Evolutionary conservation across 2,329 filamentous ascomycete species (phyloP), one percentile per base, ranked within the genome.

Genomic region (Fusarium sp.): DNA sequence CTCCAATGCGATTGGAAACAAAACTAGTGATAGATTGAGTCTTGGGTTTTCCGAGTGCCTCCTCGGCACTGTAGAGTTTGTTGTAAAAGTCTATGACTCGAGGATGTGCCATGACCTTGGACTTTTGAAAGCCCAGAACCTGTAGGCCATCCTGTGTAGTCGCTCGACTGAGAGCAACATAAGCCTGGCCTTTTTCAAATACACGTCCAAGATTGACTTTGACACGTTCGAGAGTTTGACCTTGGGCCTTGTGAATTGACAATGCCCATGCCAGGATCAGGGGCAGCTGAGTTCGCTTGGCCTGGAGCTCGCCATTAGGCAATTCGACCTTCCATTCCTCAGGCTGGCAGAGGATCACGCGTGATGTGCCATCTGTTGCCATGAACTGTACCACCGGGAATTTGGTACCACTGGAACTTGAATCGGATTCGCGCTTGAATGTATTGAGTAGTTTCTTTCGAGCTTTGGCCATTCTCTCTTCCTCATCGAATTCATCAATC

Each of bases 101-200:
- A 3, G 94, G 92, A 80, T 99, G 96, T 6, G 97, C 96, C 91
- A 97, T 95, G 32, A 99, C 96, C 83, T 97, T 98, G 69, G 85
- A 88, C 74, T 94, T 93, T 78, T 98, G 93, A 78, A 99, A 99
- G 40, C 94, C 89, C 54, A 96, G 82, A 18, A 99, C 95, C 79
- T 97, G 94, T 25, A 99, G 85, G 2, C 96, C 96, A 23, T 90
- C 88, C 84, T 98, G 95, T 66, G 88, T 93, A 3, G 94, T 97
- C 19, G 96, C 96, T 82, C 96, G 93, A 85, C 94, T 97, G 19
- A 99, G 89, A 58, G 96, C 96, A 58, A 99, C 96, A 79, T 99
- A 99, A 10, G 96, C 96, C 82, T 99, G 96, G 0, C 96, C 96
- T 82, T 97, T 98, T 81, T 99, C 96, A 77, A 99, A 99, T 2